Evolutionary conservation across 441 rosid genomes (phyloP).

Genomic region (Cnidoscolus chayamansa): DNA sequence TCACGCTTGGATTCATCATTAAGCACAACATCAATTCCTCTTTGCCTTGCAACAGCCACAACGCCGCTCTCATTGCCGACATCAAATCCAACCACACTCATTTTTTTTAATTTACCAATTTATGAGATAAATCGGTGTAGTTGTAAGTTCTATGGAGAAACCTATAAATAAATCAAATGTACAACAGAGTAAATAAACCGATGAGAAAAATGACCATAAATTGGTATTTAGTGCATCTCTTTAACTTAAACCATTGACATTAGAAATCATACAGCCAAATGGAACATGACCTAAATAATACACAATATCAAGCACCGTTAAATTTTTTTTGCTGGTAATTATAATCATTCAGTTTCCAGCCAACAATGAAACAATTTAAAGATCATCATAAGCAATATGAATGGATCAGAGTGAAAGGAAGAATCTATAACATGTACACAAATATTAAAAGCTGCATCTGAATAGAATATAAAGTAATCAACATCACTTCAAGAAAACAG

Average conservation of each 20-base stretch:
- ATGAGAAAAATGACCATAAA: not conserved
- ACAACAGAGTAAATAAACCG: not conserved
- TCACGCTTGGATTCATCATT: conserved; percentile 98
- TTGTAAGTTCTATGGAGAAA: not conserved
- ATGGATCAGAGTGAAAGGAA: not conserved
- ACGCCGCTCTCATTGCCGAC: conserved; percentile 88
- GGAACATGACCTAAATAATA: not conserved
- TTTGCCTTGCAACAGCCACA: conserved; percentile 94
- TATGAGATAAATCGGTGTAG: not conserved
- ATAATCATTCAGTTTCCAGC: not conserved
- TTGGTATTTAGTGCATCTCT: not conserved
- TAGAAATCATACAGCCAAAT: not conserved
- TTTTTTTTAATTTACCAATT: conserved; percentile 28
- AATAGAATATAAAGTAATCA: not conserved
- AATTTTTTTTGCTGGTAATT: no score
- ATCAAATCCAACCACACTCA: conserved; percentile 99
- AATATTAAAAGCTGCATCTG: not conserved
- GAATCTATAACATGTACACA: not conserved
- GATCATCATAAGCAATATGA: not conserved
- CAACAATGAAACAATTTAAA: not conserved
- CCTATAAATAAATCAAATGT: not conserved
- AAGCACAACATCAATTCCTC: conserved; percentile 96
- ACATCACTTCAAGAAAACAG: not conserved
- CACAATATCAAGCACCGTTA: not conserved
- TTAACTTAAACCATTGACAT: not conserved